Conservation (phyloP, 768 basidiomycete genomes). For the Leucocoprinus sp. region DNA sequence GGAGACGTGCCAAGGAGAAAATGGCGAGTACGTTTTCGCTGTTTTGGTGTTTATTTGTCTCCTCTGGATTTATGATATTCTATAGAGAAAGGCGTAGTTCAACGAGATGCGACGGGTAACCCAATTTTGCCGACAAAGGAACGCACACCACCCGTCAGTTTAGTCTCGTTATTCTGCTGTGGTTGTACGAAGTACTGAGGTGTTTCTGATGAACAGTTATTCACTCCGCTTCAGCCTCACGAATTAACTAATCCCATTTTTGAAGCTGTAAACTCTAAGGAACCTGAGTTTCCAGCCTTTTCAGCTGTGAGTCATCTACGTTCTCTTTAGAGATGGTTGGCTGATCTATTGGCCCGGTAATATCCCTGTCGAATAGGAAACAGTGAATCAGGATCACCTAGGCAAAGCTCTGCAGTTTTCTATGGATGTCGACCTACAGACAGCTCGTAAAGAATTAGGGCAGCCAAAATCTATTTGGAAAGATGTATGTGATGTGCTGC, state of each 20-base stretch:
- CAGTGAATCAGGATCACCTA: slow-evolving; percentile 25
- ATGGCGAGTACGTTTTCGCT: background rate
- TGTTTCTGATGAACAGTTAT: slow-evolving; percentile 2
- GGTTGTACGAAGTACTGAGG: background rate
- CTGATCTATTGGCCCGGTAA: background rate
- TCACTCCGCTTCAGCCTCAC: slow-evolving; percentile 9
- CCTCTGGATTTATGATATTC: background rate
- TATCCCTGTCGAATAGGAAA: slow-evolving; percentile 9
- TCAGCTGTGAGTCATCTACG: slow-evolving; percentile 7
- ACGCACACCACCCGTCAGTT: background rate
- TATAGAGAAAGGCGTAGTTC: background rate
- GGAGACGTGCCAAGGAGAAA: background rate
- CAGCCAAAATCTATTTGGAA: slow-evolving; percentile 60
- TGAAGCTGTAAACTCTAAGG: background rate
- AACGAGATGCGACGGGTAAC: slow-evolving; percentile 6
- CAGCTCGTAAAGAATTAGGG: slow-evolving; percentile 58
- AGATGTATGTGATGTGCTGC: slow-evolving; percentile 46
- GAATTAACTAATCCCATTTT: slow-evolving; percentile 4
- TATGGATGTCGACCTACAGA: slow-evolving; percentile 28
- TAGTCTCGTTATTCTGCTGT: background rate
- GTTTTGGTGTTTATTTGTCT: background rate
- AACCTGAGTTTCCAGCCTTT: slow-evolving; percentile 4
- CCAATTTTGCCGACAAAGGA: slow-evolving; percentile 2
- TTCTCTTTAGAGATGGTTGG: background rate
- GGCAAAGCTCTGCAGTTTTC: slow-evolving; percentile 39